These are phyloP conservation scores for Phytophthora megakarya DNA, from an alignment of 352 stramenopile genomes.

Conservation along the genomic window DNA sequence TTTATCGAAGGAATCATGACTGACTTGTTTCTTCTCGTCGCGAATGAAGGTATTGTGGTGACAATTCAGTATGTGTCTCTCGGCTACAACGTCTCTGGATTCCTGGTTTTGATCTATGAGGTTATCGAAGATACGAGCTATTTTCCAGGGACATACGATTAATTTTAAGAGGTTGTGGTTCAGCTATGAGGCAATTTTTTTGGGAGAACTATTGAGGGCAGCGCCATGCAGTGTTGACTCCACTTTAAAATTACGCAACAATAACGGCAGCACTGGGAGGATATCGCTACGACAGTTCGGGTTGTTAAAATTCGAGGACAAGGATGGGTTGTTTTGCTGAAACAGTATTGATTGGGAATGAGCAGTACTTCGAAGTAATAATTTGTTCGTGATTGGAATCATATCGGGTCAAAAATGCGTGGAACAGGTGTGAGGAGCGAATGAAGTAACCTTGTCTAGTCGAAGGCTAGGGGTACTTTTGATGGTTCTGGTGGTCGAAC, in stretches of 20 bases:
- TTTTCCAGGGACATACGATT: not conserved
- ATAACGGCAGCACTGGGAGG: constrained; percentile 25
- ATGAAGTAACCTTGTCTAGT: constrained; percentile 21
- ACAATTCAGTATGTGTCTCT: constrained; percentile 38
- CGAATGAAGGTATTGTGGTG: constrained; percentile 29
- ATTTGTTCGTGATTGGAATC: constrained; percentile 31
- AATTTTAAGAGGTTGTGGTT: constrained; percentile 32
- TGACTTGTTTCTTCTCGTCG: constrained; percentile 35
- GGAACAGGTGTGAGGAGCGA: constrained; percentile 19
- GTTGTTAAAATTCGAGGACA: constrained; percentile 20
- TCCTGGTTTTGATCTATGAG: constrained; percentile 36
- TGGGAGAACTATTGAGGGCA: constrained; percentile 24
- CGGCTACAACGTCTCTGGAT: constrained; percentile 26
- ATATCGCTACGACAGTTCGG: constrained; percentile 31
- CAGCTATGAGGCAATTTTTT: constrained; percentile 32
- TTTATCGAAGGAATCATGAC: constrained; percentile 38
- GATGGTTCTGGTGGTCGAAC: constrained; percentile 9
- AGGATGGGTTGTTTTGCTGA: constrained; percentile 18
- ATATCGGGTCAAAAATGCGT: constrained; percentile 20
- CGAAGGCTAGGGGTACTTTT: constrained; percentile 9
- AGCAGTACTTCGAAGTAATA: constrained; percentile 4
- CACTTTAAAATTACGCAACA: constrained; percentile 16
- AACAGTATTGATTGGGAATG: constrained; percentile 26
- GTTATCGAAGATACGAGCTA: constrained; percentile 26
- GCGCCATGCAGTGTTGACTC: constrained; percentile 31